These are phyloP conservation scores for Cyclanthera cordifolia DNA, from an alignment of 306 rosid genomes.

Conservation along the genomic window DNA sequence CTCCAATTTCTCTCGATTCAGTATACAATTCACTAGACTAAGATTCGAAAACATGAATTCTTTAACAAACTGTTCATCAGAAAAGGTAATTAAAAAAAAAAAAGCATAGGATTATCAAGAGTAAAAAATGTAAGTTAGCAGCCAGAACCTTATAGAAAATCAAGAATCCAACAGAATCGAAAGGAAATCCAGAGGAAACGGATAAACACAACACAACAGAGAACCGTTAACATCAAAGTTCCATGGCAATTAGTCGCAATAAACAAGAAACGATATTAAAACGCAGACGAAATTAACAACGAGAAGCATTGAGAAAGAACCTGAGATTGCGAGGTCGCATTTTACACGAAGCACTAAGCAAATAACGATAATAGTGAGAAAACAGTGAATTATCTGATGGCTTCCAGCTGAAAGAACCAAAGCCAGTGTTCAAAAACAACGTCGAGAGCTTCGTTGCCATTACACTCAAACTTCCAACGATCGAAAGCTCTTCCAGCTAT, in stretches of 20 bases:
- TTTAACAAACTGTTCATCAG: not conserved
- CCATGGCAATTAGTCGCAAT: not conserved
- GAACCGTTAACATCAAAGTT: not conserved
- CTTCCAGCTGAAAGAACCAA: constrained; percentile 22
- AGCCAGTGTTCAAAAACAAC: constrained; percentile 41
- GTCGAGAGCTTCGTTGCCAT: constrained; percentile 57
- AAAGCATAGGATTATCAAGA: too few species aligned
- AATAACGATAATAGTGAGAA: constrained; percentile 21
- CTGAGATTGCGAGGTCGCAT: constrained; percentile 49
- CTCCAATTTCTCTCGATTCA: not conserved
- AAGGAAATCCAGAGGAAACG: not conserved
- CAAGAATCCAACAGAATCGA: not conserved
- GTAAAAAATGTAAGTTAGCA: too few species aligned
- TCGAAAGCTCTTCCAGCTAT: not conserved
- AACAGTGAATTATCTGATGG: constrained; percentile 18
- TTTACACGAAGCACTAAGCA: constrained; percentile 42
- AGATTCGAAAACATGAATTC: not conserved
- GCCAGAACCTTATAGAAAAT: not conserved
- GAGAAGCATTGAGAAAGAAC: constrained; percentile 14
- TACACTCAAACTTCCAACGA: not conserved
- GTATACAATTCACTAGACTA: not conserved
- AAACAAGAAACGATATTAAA: not conserved
- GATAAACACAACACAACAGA: not conserved
- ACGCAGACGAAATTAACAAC: not conserved
- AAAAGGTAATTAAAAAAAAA: not conserved